Evolutionary conservation across 768 basidiomycete species (phyloP).

Genomic region (Leucosporidium creatinivorum): DNA sequence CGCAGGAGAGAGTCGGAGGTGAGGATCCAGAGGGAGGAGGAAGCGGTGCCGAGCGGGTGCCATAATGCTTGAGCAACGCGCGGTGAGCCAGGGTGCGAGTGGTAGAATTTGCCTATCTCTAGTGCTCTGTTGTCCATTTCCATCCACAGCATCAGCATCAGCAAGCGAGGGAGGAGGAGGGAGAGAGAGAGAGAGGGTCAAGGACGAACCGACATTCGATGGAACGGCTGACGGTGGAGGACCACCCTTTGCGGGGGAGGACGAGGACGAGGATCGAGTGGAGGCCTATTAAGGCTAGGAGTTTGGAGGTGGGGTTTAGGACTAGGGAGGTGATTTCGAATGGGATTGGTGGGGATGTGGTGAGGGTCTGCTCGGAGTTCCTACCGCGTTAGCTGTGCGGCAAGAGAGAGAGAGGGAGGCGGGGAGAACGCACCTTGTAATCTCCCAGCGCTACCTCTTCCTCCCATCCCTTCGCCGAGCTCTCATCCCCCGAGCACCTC

Average conservation of each 20-base stretch:
- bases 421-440: slow-evolving; percentile 52
- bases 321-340: slow-evolving; percentile 75
- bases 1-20: slow-evolving; percentile 78
- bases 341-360: slow-evolving; percentile 61
- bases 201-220: slow-evolving; percentile 76
- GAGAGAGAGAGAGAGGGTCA: not conserved
- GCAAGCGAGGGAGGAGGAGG: not conserved
- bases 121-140: slow-evolving; percentile 51
- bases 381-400: not conserved
- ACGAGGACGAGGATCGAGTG: slow-evolving; percentile 78
- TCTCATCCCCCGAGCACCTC: slow-evolving; percentile 32
- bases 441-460: slow-evolving; percentile 12
- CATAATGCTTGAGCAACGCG: slow-evolving; percentile 81
- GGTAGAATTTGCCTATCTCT: slow-evolving; percentile 77
- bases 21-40: slow-evolving; percentile 84
- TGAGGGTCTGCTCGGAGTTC: slow-evolving; percentile 56
- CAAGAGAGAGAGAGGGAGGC: not conserved
- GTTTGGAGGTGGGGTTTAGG: slow-evolving; percentile 65
- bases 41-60: slow-evolving; percentile 90
- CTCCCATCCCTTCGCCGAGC: not conserved
- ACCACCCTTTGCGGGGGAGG: slow-evolving; percentile 70
- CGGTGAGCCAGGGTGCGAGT: slow-evolving; percentile 57
- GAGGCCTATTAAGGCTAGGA: slow-evolving; percentile 78
- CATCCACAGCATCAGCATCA: not conserved
- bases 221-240: slow-evolving; percentile 56